phyloP scores from a whole-genome alignment of 768 basidiomycete genomes.

The Boletus tomentosulus region DNA sequence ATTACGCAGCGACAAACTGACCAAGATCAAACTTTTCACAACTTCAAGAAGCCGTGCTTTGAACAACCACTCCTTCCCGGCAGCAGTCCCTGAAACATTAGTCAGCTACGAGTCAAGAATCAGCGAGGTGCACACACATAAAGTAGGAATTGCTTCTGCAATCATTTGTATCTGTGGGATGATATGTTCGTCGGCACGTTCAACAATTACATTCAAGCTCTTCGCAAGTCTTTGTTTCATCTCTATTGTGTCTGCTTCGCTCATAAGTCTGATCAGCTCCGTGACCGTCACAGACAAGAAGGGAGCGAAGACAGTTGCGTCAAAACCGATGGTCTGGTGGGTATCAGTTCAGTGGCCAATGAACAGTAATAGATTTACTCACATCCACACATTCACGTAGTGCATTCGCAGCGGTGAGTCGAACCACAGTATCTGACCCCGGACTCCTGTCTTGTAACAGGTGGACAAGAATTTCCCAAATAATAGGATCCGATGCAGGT shows the following conservation, averaged over 20 bases:
- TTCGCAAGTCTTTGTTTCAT: constrained; percentile 71
- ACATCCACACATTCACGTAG: constrained; percentile 84
- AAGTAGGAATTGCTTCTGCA: constrained; percentile 56
- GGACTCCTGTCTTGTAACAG: constrained; percentile 65
- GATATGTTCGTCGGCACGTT: constrained; percentile 52
- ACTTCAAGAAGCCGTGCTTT: constrained; percentile 67
- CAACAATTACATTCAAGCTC: constrained; percentile 67
- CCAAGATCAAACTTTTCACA: constrained; percentile 66
- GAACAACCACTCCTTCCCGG: constrained; percentile 66
- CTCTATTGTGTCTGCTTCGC: constrained; percentile 71
- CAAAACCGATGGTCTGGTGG: constrained; percentile 59
- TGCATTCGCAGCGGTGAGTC: constrained; percentile 78
- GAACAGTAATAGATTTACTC: constrained; percentile 29
- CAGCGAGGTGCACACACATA: constrained; percentile 51
- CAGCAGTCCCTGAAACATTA: constrained; percentile 53
- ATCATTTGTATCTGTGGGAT: constrained; percentile 60
- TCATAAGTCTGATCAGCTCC: constrained; percentile 67
- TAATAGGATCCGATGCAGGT: constrained; percentile 51
- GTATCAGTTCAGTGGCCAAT: constrained; percentile 5
- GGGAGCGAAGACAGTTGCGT: constrained; percentile 60
- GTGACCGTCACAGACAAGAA: constrained; percentile 57
- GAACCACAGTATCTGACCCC: constrained; percentile 80
- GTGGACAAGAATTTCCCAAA: constrained; percentile 82
- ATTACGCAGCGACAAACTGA: constrained; percentile 29
- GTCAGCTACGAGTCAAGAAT: constrained; percentile 3